Percentiles rank a stretch among this genome's conserved stretches.
phyloP scores from a whole-genome alignment of 257 asterid genomes.

The Prunella vulgaris region DNA sequence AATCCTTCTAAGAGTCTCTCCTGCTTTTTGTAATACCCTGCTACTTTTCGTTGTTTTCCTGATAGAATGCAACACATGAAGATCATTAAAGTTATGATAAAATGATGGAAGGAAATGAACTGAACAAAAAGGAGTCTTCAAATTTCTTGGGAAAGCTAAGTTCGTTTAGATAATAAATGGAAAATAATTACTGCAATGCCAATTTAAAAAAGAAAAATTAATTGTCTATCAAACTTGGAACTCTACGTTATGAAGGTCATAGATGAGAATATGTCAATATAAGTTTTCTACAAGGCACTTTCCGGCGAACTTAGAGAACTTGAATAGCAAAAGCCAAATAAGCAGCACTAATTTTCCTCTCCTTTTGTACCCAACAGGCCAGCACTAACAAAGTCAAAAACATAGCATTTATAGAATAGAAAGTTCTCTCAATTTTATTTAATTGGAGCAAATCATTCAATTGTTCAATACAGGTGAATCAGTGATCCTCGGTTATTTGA shows the following conservation, averaged over 20 bases:
- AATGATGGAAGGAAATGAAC: not conserved
- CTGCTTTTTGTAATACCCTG: constrained; percentile 79
- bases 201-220: not conserved
- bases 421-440: not conserved
- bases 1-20: constrained; percentile 73
- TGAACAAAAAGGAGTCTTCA: not conserved
- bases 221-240: not conserved
- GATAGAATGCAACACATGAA: not conserved
- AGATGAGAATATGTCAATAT: not conserved
- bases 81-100: not conserved
- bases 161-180: not conserved
- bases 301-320: not conserved
- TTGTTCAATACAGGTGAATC: not conserved
- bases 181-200: not conserved
- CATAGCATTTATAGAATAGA: not conserved
- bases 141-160: not conserved
- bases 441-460: not conserved
- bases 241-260: not conserved
- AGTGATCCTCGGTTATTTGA: not conserved
- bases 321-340: not conserved
- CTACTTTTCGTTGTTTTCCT: constrained; percentile 67
- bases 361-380: not conserved
- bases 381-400: not conserved
- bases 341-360: not conserved
- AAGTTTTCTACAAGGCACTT: not conserved